phyloP scores from a whole-genome alignment of 2,329 filamentous ascomycete species.

The Penicillium decumbens region DNA sequence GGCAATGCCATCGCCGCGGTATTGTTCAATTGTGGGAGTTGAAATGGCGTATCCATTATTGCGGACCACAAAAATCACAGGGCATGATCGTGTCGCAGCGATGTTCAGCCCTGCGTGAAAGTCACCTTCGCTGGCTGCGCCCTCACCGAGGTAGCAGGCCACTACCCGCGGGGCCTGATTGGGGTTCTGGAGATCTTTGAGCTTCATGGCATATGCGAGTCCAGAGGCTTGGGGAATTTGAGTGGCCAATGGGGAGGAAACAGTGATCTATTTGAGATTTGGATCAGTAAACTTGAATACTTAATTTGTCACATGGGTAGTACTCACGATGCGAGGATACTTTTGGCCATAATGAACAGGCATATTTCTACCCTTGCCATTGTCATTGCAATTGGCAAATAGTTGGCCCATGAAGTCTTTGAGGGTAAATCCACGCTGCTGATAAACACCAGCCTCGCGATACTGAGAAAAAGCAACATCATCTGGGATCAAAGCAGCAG shows the following conservation, averaged over 20 bases:
- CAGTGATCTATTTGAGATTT: slow-evolving; percentile 70
- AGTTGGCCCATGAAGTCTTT: slow-evolving; percentile 93
- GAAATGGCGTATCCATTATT: slow-evolving; percentile 93
- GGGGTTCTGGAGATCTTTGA: slow-evolving; percentile 70
- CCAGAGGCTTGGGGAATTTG: slow-evolving; percentile 86
- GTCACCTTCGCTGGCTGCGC: slow-evolving; percentile 83
- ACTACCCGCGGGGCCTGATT: slow-evolving; percentile 64
- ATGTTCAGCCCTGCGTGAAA: slow-evolving; percentile 91
- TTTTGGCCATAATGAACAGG: slow-evolving; percentile 90
- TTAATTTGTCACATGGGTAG: not conserved
- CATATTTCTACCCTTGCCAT: slow-evolving; percentile 85
- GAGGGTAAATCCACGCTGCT: slow-evolving; percentile 79
- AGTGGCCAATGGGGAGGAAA: slow-evolving; percentile 79
- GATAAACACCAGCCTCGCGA: slow-evolving; percentile 84
- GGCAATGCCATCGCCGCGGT: slow-evolving; percentile 85
- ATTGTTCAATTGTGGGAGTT: slow-evolving; percentile 84
- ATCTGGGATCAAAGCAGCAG: slow-evolving; percentile 72
- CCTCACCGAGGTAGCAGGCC: slow-evolving; percentile 85
- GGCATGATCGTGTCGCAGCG: slow-evolving; percentile 80
- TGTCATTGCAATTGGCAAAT: slow-evolving; percentile 79
- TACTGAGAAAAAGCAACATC: slow-evolving; percentile 96
- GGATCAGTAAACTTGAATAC: not conserved
- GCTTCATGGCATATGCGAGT: slow-evolving; percentile 80
- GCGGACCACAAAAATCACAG: slow-evolving; percentile 82
- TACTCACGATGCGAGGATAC: slow-evolving; percentile 72